phyloP scores from a whole-genome alignment of 2,329 filamentous ascomycete genomes.

The Fusarium sp. region DNA sequence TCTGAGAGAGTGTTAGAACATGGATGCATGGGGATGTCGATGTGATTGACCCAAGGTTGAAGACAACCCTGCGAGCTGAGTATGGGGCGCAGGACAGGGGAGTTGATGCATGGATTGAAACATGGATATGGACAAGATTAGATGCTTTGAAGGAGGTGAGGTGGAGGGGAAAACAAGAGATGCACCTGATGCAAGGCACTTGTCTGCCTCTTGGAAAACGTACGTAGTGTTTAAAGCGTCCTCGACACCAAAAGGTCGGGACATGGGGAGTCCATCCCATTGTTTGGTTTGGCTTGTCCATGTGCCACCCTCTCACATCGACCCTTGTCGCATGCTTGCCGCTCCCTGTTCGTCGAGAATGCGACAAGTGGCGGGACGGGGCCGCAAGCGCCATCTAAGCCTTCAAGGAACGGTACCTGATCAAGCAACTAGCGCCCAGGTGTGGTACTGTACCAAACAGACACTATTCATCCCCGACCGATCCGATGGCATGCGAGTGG shows the following conservation, averaged over 20 bases:
- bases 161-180: conserved; percentile 11
- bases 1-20: conserved; percentile 21
- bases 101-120: conserved; percentile 9
- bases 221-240: neutral
- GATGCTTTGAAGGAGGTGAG: conserved; percentile 18
- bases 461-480: conserved; percentile 13
- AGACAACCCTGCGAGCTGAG: conserved; percentile 45
- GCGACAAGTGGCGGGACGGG: conserved; percentile 40
- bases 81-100: conserved; percentile 42
- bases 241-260: neutral
- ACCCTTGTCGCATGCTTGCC: conserved; percentile 34
- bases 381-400: conserved; percentile 42
- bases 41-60: conserved; percentile 31
- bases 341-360: conserved; percentile 26
- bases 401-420: conserved; percentile 40
- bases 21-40: conserved; percentile 16
- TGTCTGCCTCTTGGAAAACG: conserved; percentile 1
- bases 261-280: conserved; percentile 4
- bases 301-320: conserved; percentile 23
- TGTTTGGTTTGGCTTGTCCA: conserved; percentile 20
- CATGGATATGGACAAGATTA: conserved; percentile 19
- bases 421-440: conserved; percentile 33
- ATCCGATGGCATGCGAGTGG: conserved; percentile 16
- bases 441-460: conserved; percentile 9
- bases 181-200: conserved; percentile 39